phyloP scores from a whole-genome alignment of 2,329 filamentous ascomycete species.

The Chrysoporthe puriensis region DNA sequence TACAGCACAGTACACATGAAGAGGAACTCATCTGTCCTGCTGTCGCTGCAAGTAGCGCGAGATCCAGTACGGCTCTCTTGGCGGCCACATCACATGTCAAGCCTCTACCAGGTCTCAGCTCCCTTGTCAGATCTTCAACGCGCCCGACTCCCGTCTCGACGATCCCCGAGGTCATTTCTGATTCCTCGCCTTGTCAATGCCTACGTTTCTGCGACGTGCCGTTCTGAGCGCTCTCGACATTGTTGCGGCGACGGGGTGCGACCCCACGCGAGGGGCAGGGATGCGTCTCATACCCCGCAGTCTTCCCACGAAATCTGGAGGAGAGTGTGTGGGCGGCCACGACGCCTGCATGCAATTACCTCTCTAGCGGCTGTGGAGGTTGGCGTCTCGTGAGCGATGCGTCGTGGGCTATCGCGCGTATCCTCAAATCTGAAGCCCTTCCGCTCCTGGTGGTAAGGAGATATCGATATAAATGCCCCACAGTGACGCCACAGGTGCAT shows the following conservation, averaged over 20 bases:
- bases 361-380: neutral
- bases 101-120: neutral
- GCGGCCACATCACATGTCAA: slow-evolving; percentile 6
- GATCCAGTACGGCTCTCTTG: neutral
- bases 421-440: neutral
- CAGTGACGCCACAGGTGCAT: slow-evolving; percentile 16
- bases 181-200: neutral
- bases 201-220: neutral
- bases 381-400: neutral
- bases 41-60: neutral
- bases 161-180: neutral
- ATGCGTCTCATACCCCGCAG: slow-evolving; percentile 8
- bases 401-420: slow-evolving; percentile 5
- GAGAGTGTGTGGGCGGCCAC: slow-evolving; percentile 1
- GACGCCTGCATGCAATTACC: slow-evolving; percentile 5
- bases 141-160: neutral
- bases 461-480: neutral
- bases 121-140: neutral
- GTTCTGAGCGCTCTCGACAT: slow-evolving; percentile 1
- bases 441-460: neutral
- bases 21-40: neutral
- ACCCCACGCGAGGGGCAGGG: slow-evolving; percentile 6
- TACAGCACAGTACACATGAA: slow-evolving; percentile 1
- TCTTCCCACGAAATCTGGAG: slow-evolving; percentile 3
- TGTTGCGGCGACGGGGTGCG: neutral